Percentiles rank a stretch among this genome's conserved stretches.
Conservation (phyloP, 805 yeast genomes). For the Teunomyces tritomae region DNA sequence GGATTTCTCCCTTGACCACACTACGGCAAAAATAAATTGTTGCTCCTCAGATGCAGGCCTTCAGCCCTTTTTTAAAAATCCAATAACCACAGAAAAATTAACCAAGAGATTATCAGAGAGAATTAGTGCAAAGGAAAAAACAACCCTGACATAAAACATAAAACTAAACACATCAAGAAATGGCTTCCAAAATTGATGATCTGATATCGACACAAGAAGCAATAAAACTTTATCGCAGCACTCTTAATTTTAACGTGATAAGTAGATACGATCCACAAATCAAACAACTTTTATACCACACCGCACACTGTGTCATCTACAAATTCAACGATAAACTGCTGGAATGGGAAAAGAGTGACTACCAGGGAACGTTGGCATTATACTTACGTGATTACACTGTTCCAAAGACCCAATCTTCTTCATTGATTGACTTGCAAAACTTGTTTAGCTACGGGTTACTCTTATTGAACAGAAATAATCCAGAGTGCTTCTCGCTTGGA, state of each 20-base stretch:
- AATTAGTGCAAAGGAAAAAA: too few relatives aligned
- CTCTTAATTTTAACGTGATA: constrained; percentile 72
- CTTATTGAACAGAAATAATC: constrained; percentile 62
- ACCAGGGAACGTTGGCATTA: constrained; percentile 66
- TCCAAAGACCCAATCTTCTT: constrained; percentile 3
- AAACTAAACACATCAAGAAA: not conserved
- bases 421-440: constrained; percentile 36
- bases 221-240: constrained; percentile 60
- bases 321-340: constrained; percentile 54
- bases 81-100: not conserved
- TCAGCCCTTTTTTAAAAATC: not conserved
- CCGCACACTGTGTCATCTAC: constrained; percentile 72
- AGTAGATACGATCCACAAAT: constrained; percentile 73
- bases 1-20: not conserved
- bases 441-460: constrained; percentile 66
- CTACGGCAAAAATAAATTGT: not conserved
- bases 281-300: constrained; percentile 61
- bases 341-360: constrained; percentile 71
- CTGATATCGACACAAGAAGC: constrained; percentile 45
- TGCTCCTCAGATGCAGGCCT: not conserved
- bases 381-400: constrained; percentile 50
- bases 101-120: not conserved
- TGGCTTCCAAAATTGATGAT: constrained; percentile 13
- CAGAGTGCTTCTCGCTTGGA: constrained; percentile 72
- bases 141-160: not conserved